These are phyloP conservation scores for Suillus plorans DNA, from an alignment of 768 basidiomycete species.

Conservation along the genomic window DNA sequence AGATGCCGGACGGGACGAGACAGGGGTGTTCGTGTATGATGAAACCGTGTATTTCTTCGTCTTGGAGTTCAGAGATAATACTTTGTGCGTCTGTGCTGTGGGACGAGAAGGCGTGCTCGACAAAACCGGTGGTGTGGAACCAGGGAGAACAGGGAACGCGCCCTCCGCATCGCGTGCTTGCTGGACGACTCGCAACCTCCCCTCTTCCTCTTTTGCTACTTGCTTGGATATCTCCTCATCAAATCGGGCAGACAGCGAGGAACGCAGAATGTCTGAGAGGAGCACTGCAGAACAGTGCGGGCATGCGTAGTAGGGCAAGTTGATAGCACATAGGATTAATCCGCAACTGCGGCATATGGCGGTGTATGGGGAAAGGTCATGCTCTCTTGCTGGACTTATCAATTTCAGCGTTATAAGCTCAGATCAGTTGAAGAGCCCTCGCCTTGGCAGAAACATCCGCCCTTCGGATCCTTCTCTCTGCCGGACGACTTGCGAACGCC, in stretches of 20 bases:
- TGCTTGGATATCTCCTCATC: slow-evolving; percentile 44
- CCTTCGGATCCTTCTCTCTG: slow-evolving; percentile 50
- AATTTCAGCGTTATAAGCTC: neutral
- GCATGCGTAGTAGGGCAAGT: slow-evolving; percentile 53
- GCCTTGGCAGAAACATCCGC: slow-evolving; percentile 76
- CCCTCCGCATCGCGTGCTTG: slow-evolving; percentile 53
- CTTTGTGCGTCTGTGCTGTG: slow-evolving; percentile 48
- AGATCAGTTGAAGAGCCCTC: slow-evolving; percentile 8
- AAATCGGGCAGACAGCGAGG: slow-evolving; percentile 41
- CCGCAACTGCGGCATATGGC: slow-evolving; percentile 59
- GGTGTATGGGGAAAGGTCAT: slow-evolving; percentile 55
- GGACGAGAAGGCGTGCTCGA: slow-evolving; percentile 21
- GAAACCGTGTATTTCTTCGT: slow-evolving; percentile 53
- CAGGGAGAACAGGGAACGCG: slow-evolving; percentile 57
- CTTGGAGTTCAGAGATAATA: slow-evolving; percentile 56
- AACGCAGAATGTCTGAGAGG: slow-evolving; percentile 32
- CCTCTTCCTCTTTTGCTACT: slow-evolving; percentile 47
- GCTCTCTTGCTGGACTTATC: slow-evolving; percentile 48
- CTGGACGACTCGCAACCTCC: slow-evolving; percentile 43
- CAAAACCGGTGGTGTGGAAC: slow-evolving; percentile 12
- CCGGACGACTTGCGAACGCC: slow-evolving; percentile 37
- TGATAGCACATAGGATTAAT: slow-evolving; percentile 59
- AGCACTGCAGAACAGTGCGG: slow-evolving; percentile 50
- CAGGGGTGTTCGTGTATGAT: slow-evolving; percentile 43
- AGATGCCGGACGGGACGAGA: slow-evolving; percentile 34